Percentiles rank a stretch among this genome's conserved stretches.
Conservation (phyloP, 192 early-diverging fungal species). For the Kappamyces sp. region DNA sequence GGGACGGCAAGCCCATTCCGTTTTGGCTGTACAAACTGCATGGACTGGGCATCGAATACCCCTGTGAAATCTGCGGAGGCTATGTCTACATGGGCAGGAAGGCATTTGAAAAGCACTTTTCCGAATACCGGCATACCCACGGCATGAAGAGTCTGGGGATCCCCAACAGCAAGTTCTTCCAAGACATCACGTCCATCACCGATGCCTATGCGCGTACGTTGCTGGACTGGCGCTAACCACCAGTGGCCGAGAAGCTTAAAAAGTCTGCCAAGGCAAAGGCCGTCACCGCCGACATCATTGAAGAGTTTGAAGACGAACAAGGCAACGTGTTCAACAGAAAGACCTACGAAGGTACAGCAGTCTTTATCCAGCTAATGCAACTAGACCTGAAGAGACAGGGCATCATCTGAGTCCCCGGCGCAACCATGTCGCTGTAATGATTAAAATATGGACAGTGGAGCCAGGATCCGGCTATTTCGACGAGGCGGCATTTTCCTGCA, state of each 20-base stretch:
- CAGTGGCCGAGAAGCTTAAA: slow-evolving; percentile 85
- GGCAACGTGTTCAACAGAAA: slow-evolving; percentile 66
- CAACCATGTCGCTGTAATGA: too few relatives aligned
- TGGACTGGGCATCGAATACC: slow-evolving; percentile 87
- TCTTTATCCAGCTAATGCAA: slow-evolving; percentile 6
- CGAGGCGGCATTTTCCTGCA: too few relatives aligned
- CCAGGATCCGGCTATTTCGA: too few relatives aligned
- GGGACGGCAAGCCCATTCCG: slow-evolving; percentile 98
- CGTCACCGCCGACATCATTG: slow-evolving; percentile 73
- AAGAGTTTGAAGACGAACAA: slow-evolving; percentile 76
- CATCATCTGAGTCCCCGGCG: slow-evolving; percentile 16
- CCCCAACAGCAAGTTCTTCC: slow-evolving; percentile 83
- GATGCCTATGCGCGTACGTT: slow-evolving; percentile 81
- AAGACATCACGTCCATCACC: slow-evolving; percentile 82
- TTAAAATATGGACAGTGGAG: too few relatives aligned
- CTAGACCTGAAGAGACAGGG: slow-evolving; percentile 37
- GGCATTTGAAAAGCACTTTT: slow-evolving; percentile 93
- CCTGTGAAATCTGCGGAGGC: slow-evolving; percentile 96
- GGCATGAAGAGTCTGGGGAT: slow-evolving; percentile 91
- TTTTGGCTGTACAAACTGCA: slow-evolving; percentile 98
- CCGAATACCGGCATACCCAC: slow-evolving; percentile 91
- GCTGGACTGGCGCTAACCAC: not conserved
- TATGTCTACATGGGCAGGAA: slow-evolving; percentile 92
- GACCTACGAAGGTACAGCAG: slow-evolving; percentile 42
- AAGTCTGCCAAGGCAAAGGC: slow-evolving; percentile 54